Evolutionary conservation across 495 filamentous ascomycete species (phyloP), one percentile per base, ranked within the genome.

Genomic region (Penicillium canariense): DNA sequence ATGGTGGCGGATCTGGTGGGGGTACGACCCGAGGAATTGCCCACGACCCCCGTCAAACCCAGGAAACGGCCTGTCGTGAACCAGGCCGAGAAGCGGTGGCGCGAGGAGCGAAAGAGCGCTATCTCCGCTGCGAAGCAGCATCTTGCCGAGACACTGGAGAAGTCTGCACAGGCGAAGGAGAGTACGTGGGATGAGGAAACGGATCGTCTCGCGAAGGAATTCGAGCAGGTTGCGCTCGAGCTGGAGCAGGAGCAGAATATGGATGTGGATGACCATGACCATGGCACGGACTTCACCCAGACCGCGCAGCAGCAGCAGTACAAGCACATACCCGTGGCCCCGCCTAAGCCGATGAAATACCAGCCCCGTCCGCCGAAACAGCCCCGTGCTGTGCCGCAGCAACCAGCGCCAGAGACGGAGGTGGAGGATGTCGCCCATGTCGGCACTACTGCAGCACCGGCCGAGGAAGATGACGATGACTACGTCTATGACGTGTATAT

Each of bases 401-500:
- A 48, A 22, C 56, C 54, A 26, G 18, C 59, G 22, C 23, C 25
- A 0, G 36, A 48, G 22, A 31, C 23, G 11, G 48, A 35, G 34
- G 52, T 54, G 39, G 49, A 53, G 34, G 60, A 62, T 52, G 35
- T 49, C 10, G 31, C 28, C 5, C 12, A 12, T 10, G 42, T 27
- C 32, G 23, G 15, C 15, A 15, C 45, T 12, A 23, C 8, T 3
- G 23, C 46, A 17, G 46, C 46, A 23, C 56, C 66, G 5, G 67
- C 68, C 18, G 65, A 61, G 8, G 71, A 77, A 14, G 71, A 67
- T 31, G 82, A 85, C 9, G 68, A 58, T n/a, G 79, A 82, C 39
- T 87, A 81, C 62, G 81, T 86, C 42, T 83, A 84, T 64, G 84
- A 87, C 59, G 83, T 78, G 8, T 87, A 84, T 59, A 73, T 86